Conservation (phyloP, 163 green algal genomes). For the Prototheca stagnorum region DNA sequence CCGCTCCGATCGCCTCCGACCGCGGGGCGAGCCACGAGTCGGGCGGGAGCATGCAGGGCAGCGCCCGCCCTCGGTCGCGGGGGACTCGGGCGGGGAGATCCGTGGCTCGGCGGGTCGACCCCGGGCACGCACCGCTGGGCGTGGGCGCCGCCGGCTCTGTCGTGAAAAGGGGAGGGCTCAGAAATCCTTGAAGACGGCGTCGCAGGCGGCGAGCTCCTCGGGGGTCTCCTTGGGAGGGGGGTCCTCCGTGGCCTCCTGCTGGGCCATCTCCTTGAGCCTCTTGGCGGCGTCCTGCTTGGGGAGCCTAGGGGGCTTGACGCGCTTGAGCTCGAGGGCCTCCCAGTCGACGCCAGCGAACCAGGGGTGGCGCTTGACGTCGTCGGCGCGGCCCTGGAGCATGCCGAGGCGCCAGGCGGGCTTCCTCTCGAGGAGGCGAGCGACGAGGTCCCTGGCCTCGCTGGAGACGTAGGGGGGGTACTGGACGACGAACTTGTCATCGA, state of each 20-base stretch:
- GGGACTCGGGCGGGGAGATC: no score
- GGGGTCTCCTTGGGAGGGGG: not conserved
- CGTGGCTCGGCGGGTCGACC: no score
- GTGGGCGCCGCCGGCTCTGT: no score
- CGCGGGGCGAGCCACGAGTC: no score
- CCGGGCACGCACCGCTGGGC: no score
- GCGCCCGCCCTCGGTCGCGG: no score
- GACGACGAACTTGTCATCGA: slow-evolving; percentile 81
- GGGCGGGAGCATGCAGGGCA: no score
- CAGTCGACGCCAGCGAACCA: slow-evolving; percentile 88
- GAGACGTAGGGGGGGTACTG: slow-evolving; percentile 85
- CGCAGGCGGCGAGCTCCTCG: not conserved
- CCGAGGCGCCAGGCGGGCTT: slow-evolving; percentile 71
- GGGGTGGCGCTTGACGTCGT: slow-evolving; percentile 77
- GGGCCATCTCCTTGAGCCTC: slow-evolving; percentile 61
- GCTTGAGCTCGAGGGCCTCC: slow-evolving; percentile 60
- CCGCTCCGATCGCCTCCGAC: no score
- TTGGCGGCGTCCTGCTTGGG: slow-evolving; percentile 69
- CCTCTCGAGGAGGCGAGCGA: slow-evolving; percentile 69
- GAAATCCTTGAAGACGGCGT: not conserved
- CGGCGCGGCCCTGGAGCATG: slow-evolving; percentile 57
- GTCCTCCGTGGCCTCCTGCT: not conserved
- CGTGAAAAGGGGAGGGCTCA: no score
- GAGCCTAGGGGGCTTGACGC: slow-evolving; percentile 39
- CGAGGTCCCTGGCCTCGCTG: slow-evolving; percentile 61